Percentiles rank a stretch among this genome's conserved stretches.
Conservation (phyloP, 2,329 filamentous ascomycete genomes). For the Emericellopsis atlantica region DNA sequence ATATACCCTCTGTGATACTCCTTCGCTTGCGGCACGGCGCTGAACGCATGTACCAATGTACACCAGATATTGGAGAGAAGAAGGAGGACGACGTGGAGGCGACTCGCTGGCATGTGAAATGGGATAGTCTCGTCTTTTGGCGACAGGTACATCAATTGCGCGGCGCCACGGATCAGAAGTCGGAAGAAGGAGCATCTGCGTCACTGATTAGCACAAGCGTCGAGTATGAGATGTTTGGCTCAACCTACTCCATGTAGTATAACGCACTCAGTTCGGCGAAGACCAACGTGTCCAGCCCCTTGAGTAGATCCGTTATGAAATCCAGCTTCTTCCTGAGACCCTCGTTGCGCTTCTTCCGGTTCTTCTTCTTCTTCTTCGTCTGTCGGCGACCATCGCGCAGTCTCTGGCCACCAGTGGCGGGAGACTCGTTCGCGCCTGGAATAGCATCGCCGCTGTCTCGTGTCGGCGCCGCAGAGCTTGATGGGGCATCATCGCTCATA, state of each 20-base stretch:
- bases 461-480: constrained; percentile 23
- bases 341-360: constrained; percentile 21
- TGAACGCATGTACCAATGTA: constrained; percentile 45
- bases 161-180: constrained; percentile 42
- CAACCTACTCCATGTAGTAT: constrained; percentile 59
- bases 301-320: constrained; percentile 47
- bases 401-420: background rate
- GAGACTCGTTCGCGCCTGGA: background rate
- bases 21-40: constrained; percentile 40
- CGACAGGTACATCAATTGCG: constrained; percentile 51
- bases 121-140: constrained; percentile 46
- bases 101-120: constrained; percentile 40
- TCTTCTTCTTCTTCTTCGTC: constrained; percentile 24
- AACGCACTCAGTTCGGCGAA: constrained; percentile 52
- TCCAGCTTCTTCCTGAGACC: constrained; percentile 43
- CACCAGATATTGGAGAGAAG: constrained; percentile 47
- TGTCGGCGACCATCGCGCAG: constrained; percentile 13
- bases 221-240: background rate
- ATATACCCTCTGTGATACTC: constrained; percentile 53
- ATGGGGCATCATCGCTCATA: constrained; percentile 39
- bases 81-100: constrained; percentile 44
- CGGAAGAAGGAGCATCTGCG: constrained; percentile 52
- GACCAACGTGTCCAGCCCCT: constrained; percentile 48
- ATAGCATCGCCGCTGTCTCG: constrained; percentile 4
- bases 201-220: constrained; percentile 1